These are phyloP conservation scores for Geosmithia morbida DNA, from an alignment of 2,329 filamentous ascomycete genomes.

Conservation along the genomic window DNA sequence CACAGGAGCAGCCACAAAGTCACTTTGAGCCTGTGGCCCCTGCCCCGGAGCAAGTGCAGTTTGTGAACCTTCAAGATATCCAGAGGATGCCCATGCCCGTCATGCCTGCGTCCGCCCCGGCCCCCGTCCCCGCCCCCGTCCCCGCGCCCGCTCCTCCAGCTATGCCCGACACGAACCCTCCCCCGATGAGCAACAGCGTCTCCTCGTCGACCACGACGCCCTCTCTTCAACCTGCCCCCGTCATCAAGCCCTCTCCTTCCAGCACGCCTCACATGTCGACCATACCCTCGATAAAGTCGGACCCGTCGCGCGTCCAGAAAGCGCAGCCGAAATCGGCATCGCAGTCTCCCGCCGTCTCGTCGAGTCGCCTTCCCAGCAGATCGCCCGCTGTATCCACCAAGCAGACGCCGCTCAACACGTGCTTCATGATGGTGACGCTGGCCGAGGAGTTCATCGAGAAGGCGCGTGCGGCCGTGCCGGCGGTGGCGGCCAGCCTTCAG, in stretches of 20 bases:
- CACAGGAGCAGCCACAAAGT: constrained; percentile 3
- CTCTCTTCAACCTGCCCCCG: neutral
- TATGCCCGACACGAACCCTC: constrained; percentile 7
- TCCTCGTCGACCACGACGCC: neutral
- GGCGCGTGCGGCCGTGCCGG: constrained; percentile 41
- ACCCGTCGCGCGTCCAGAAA: neutral
- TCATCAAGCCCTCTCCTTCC: neutral
- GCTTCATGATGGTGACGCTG: constrained; percentile 51
- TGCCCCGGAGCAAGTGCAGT: constrained; percentile 9
- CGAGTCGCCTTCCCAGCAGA: constrained; percentile 23
- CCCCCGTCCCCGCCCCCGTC: neutral
- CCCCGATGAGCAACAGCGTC: neutral
- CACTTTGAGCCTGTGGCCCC: constrained; percentile 4
- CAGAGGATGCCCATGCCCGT: constrained; percentile 15
- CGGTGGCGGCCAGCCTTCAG: constrained; percentile 22
- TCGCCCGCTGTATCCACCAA: constrained; percentile 26
- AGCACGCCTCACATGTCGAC: neutral
- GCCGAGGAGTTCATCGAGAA: constrained; percentile 63
- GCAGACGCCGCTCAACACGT: constrained; percentile 30
- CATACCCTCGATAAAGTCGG: neutral
- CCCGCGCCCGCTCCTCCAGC: too few relatives aligned
- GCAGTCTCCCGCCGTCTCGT: constrained; percentile 25
- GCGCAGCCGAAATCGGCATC: constrained; percentile 23
- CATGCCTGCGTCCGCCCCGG: constrained; percentile 3
- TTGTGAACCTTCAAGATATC: constrained; percentile 23